These are phyloP conservation scores for Pichia sp. DNA, from an alignment of 1,139 yeast genomes.

Conservation along the genomic window DNA sequence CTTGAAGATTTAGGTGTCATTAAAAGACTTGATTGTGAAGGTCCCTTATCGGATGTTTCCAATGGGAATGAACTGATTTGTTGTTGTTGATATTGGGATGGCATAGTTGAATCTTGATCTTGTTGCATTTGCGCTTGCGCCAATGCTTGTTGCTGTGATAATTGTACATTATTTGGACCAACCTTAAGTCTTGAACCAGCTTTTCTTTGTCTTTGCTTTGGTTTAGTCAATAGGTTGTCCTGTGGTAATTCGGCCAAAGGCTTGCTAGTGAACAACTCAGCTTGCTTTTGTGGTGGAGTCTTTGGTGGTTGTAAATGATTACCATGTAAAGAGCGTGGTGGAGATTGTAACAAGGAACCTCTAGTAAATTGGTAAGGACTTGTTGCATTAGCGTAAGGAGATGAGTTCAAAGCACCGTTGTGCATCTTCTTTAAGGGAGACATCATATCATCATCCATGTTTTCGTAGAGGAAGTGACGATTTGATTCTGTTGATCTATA, in stretches of 20 bases:
- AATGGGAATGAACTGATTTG: neutral
- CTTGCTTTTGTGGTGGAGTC: slow-evolving; percentile 28
- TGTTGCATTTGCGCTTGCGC: neutral
- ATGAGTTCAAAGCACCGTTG: slow-evolving; percentile 28
- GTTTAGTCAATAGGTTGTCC: too few relatives aligned
- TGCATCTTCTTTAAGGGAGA: slow-evolving; percentile 31
- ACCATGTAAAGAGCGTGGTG: slow-evolving; percentile 17
- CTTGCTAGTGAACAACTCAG: slow-evolving; percentile 3
- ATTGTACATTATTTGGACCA: neutral
- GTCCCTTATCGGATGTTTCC: slow-evolving; percentile 7
- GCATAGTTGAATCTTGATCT: too few relatives aligned
- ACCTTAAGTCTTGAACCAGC: neutral
- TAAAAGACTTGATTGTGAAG: slow-evolving; percentile 25
- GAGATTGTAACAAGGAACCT: slow-evolving; percentile 14
- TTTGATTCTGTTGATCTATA: slow-evolving; percentile 12
- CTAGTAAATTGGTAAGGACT: slow-evolving; percentile 20
- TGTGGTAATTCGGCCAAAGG: too few relatives aligned
- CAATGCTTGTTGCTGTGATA: neutral
- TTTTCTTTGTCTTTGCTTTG: neutral
- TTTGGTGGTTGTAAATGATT: slow-evolving; percentile 24
- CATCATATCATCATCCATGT: slow-evolving; percentile 13
- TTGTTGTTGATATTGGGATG: too few relatives aligned
- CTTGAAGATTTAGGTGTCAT: slow-evolving; percentile 30
- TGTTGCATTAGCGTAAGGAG: slow-evolving; percentile 25
- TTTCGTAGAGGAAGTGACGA: slow-evolving; percentile 8